phyloP scores from a whole-genome alignment of 495 filamentous ascomycete species.

The Penicillium robsamsonii region DNA sequence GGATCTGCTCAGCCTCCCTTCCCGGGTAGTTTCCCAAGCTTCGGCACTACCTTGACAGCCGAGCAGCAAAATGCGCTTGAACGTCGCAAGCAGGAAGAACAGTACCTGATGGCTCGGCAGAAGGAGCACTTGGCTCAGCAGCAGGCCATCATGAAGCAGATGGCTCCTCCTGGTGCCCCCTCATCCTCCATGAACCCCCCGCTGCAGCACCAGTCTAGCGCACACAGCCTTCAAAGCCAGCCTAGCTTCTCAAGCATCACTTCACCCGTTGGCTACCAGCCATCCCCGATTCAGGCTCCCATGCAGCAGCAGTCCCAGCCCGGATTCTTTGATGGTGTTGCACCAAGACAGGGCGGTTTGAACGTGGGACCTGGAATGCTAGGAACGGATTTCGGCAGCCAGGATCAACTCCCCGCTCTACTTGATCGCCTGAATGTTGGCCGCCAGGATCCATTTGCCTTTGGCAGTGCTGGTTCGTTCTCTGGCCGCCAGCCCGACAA shows the following conservation, averaged over 20 bases:
- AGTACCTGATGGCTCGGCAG: slow-evolving; percentile 92
- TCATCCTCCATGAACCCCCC: slow-evolving; percentile 50
- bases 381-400: slow-evolving; percentile 49
- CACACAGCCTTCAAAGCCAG: slow-evolving; percentile 93
- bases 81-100: slow-evolving; percentile 94
- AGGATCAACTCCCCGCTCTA: slow-evolving; percentile 60
- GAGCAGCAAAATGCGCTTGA: slow-evolving; percentile 98
- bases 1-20: slow-evolving; percentile 89
- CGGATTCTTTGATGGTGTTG: slow-evolving; percentile 69
- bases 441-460: slow-evolving; percentile 52
- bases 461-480: slow-evolving; percentile 48
- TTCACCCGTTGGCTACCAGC: slow-evolving; percentile 73
- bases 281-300: slow-evolving; percentile 70
- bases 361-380: slow-evolving; percentile 51
- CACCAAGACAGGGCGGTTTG: slow-evolving; percentile 40
- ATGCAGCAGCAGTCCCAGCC: slow-evolving; percentile 50
- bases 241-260: slow-evolving; percentile 91
- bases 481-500: slow-evolving; percentile 54
- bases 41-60: slow-evolving; percentile 94
- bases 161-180: slow-evolving; percentile 59
- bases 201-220: slow-evolving; percentile 89
- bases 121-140: slow-evolving; percentile 90
- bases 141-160: slow-evolving; percentile 73
- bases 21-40: slow-evolving; percentile 89
- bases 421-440: slow-evolving; percentile 59